phyloP scores from a whole-genome alignment of 495 filamentous ascomycete species.

The Beverwykella pulmonaria region DNA sequence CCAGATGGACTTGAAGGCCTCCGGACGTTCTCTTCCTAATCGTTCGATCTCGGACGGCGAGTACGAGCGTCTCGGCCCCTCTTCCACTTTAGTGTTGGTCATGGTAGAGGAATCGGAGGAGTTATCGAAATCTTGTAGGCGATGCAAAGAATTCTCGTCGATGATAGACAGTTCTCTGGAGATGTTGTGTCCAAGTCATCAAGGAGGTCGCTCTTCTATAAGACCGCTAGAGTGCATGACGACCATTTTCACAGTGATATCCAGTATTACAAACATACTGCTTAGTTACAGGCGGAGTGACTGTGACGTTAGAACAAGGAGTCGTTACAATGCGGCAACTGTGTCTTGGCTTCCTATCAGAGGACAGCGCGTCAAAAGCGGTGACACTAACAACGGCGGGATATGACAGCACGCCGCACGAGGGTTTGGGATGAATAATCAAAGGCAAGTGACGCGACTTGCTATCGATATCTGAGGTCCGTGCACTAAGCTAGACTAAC shows the following conservation, averaged over 20 bases:
- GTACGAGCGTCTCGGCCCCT: slow-evolving; percentile 9
- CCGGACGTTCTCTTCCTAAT: slow-evolving; percentile 71
- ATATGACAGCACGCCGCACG: no score
- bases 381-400: background rate
- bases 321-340: slow-evolving; percentile 2
- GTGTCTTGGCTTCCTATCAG: slow-evolving; percentile 15
- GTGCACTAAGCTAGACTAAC: background rate
- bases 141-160: background rate
- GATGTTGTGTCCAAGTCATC: background rate
- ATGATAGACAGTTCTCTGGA: background rate
- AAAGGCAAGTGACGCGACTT: background rate
- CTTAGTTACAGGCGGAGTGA: background rate
- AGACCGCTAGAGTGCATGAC: background rate
- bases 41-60: slow-evolving; percentile 55
- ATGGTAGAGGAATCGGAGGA: background rate
- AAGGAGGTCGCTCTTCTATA: background rate
- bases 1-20: slow-evolving; percentile 61
- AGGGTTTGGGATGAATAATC: no score
- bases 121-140: background rate
- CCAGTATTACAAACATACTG: background rate
- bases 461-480: background rate
- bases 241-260: background rate
- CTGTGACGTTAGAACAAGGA: background rate
- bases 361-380: background rate
- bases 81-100: background rate